These are phyloP conservation scores for Yarrowia deformans DNA, from an alignment of 805 yeast species.

Conservation along the genomic window DNA sequence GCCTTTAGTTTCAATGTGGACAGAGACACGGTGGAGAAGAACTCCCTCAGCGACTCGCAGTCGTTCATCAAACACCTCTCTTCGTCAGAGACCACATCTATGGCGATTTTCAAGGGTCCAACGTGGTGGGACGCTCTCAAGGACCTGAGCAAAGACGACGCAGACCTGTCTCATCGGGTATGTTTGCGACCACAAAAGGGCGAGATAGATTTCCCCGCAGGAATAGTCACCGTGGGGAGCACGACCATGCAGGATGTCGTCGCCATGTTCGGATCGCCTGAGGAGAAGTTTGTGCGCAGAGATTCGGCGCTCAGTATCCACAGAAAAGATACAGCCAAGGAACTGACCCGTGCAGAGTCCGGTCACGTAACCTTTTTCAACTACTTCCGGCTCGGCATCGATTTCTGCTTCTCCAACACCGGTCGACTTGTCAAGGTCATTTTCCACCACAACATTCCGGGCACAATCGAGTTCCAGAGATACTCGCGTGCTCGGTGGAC, in stretches of 20 bases:
- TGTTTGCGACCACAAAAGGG: conserved; percentile 3
- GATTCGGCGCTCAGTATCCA: conserved; percentile 28
- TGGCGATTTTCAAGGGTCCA: conserved; percentile 33
- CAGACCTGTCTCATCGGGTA: not conserved
- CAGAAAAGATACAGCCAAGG: not conserved
- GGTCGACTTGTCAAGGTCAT: conserved; percentile 14
- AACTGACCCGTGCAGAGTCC: not conserved
- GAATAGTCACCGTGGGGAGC: conserved; percentile 1
- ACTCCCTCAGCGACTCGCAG: conserved; percentile 17
- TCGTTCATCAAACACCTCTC: conserved; percentile 30
- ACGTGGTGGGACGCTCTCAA: conserved; percentile 32
- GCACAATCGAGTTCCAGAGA: conserved; percentile 27
- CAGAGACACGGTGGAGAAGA: not conserved
- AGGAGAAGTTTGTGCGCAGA: conserved; percentile 14
- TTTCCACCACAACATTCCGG: conserved; percentile 27
- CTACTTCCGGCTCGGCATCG: conserved; percentile 26
- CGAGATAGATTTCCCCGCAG: not conserved
- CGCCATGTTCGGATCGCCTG: conserved; percentile 30
- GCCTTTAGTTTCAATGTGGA: conserved; percentile 20
- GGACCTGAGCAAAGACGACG: not conserved
- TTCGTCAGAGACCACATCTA: not conserved
- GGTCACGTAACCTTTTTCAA: conserved; percentile 35
- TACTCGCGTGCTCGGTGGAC: conserved; percentile 10
- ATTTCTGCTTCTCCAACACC: conserved; percentile 17
- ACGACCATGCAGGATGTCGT: conserved; percentile 23